phyloP scores from a whole-genome alignment of 768 basidiomycete species.

The Rhodotorula diobovata region DNA sequence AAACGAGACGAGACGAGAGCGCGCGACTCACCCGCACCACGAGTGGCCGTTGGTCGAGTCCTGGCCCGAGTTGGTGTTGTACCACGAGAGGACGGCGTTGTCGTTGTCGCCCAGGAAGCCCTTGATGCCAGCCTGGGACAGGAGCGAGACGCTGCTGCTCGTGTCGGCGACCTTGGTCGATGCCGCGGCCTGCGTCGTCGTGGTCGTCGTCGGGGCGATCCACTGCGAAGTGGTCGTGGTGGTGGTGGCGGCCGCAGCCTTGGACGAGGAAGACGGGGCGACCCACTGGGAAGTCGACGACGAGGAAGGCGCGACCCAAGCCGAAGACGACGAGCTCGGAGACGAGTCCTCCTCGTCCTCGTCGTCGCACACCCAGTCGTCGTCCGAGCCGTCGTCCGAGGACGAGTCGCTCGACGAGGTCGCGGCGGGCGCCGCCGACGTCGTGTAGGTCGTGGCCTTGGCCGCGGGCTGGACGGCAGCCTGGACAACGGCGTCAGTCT shows the following conservation, averaged over 20 bases:
- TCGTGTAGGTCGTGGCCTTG: neutral
- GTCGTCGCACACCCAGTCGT: slow-evolving; percentile 32
- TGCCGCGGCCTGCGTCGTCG: neutral
- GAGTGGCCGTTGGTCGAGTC: slow-evolving; percentile 39
- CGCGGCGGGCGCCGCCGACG: neutral
- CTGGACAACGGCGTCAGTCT: neutral
- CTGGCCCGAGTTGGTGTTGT: slow-evolving; percentile 26
- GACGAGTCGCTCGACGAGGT: neutral
- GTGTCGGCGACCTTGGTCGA: slow-evolving; percentile 22
- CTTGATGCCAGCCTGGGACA: slow-evolving; percentile 7
- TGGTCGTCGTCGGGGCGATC: neutral
- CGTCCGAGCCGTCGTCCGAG: neutral
- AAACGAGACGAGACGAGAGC: neutral
- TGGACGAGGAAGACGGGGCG: neutral
- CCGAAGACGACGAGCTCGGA: neutral
- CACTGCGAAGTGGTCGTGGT: neutral
- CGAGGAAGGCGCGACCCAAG: neutral
- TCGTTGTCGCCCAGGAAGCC: slow-evolving; percentile 25
- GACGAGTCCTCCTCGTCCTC: neutral
- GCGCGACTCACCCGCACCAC: slow-evolving; percentile 17
- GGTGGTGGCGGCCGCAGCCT: neutral
- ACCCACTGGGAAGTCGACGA: neutral
- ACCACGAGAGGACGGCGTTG: slow-evolving; percentile 34
- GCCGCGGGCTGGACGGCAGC: neutral
- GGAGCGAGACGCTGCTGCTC: slow-evolving; percentile 5